Evolutionary conservation across 805 yeast species (phyloP), one percentile per base, ranked within the genome.

Genomic region (Metschnikowia kofuensis): DNA sequence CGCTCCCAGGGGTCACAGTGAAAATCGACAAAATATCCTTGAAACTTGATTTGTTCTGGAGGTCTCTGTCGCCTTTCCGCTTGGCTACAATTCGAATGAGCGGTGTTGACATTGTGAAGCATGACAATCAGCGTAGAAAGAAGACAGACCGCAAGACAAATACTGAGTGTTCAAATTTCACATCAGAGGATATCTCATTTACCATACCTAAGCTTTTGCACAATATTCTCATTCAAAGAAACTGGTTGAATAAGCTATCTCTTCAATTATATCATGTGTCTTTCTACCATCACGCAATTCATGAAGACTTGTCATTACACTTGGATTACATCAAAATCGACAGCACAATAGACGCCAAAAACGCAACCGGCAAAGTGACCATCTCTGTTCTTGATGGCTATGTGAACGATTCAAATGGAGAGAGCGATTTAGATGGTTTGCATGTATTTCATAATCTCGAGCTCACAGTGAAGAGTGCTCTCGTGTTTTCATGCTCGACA

Each of bases 171-270:
- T 11, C 15, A 2, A 16, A 36, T 13, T 28, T 16, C 26, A n/a
- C 29, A 14, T 10, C 30, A 14, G 45, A 46, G 26, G 42, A 15
- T 6, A 9, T 46, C 4, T 41, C 42, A 1, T 31, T 46, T 14
- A 4, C 37, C 1, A 12, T 37, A 7, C 56, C 60, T 1, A 40
- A 35, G 7, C 42, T 46, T 44, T 38, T 40, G 6, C 45, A 47
- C 34, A 35, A 28, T 15, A 16, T 41, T 27, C 21, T 56, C 28
- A 40, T 55, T 39, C 35, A 34, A 21, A 40, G 40, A 10, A 41
- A 47, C n/a, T 56, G 57, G 56, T 42, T 56, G 38, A 56, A 53
- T 34, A 51, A 56, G 34, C 28, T 55, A 16, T 47, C 51, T 7
- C 35, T 56, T 2, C 58, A 55, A 28, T 36, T 55, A 27, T 37